Conservation (phyloP, 1,139 yeast genomes). For the Blastobotrys aristatus region DNA sequence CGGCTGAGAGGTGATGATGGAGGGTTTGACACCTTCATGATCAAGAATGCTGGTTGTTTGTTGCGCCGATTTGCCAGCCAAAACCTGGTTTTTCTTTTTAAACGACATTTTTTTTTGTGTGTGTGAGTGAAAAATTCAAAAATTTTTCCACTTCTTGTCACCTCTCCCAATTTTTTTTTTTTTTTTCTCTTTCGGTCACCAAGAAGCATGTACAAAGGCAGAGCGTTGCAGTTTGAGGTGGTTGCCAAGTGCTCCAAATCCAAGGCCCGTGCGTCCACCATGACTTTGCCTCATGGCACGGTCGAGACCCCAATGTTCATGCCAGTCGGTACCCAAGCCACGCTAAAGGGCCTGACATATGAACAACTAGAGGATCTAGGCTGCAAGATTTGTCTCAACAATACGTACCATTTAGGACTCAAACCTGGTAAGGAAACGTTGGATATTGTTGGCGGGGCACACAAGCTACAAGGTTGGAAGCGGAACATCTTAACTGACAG, state of each 20-base stretch:
- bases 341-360: conserved; percentile 42
- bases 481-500: conserved; percentile 41
- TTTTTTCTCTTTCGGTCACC: background rate
- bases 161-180: background rate
- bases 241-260: conserved; percentile 39
- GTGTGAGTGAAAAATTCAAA: background rate
- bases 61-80: conserved; percentile 17
- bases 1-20: conserved; percentile 67
- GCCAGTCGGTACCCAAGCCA: conserved; percentile 47
- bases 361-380: conserved; percentile 39
- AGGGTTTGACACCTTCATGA: conserved; percentile 58
- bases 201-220: background rate
- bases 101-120: conserved; percentile 22
- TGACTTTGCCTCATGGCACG: conserved; percentile 41
- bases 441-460: conserved; percentile 43
- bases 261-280: conserved; percentile 42
- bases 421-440: conserved; percentile 42
- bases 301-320: conserved; percentile 44
- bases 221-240: conserved; percentile 38
- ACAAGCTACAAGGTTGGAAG: conserved; percentile 40
- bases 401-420: conserved; percentile 42
- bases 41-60: conserved; percentile 2
- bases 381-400: conserved; percentile 41
- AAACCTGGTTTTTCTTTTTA: conserved; percentile 22
- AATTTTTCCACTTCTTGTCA: background rate